These are phyloP conservation scores for Trapa bicornis DNA, from an alignment of 345 rosid genomes.

Conservation along the genomic window DNA sequence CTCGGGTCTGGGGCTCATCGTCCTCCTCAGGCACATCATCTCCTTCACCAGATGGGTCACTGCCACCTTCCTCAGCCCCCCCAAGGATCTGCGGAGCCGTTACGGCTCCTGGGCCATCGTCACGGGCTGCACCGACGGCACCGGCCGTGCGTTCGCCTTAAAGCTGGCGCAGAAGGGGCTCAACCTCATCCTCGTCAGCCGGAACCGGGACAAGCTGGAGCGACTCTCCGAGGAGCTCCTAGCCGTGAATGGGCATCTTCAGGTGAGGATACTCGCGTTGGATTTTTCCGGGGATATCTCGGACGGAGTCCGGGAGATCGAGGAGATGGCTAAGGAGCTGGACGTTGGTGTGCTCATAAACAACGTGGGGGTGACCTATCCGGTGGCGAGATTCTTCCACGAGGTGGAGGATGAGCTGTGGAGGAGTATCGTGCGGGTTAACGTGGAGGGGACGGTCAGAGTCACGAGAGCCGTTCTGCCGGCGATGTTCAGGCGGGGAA, in stretches of 20 bases:
- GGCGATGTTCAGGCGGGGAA: conserved; percentile 53
- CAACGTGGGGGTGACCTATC: conserved; percentile 79
- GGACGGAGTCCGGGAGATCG: conserved; percentile 15
- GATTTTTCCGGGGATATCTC: conserved; percentile 35
- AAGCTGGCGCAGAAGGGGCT: conserved; percentile 53
- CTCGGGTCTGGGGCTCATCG: conserved; percentile 30
- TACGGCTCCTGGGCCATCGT: conserved; percentile 86
- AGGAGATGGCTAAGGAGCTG: conserved; percentile 34
- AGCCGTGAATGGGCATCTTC: conserved; percentile 10
- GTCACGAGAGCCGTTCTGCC: conserved; percentile 46
- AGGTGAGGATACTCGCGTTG: conserved; percentile 31
- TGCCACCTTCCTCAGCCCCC: conserved; percentile 28
- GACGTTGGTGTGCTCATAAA: conserved; percentile 73
- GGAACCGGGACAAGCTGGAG: conserved; percentile 39
- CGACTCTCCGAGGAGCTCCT: conserved; percentile 29
- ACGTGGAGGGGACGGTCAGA: conserved; percentile 46
- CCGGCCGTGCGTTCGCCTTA: conserved; percentile 63
- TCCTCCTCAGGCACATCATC: conserved; percentile 23
- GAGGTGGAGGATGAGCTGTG: conserved; percentile 60
- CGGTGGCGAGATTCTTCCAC: conserved; percentile 61
- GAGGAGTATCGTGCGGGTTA: conserved; percentile 58
- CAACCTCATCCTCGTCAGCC: conserved; percentile 54
- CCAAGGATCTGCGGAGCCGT: conserved; percentile 25
- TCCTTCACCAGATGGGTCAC: conserved; percentile 38
- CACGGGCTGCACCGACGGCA: conserved; percentile 85